Percentiles rank a stretch among this genome's conserved stretches.
Conservation (phyloP, 2,329 filamentous ascomycete genomes). For the Fusarium tjaetaba region DNA sequence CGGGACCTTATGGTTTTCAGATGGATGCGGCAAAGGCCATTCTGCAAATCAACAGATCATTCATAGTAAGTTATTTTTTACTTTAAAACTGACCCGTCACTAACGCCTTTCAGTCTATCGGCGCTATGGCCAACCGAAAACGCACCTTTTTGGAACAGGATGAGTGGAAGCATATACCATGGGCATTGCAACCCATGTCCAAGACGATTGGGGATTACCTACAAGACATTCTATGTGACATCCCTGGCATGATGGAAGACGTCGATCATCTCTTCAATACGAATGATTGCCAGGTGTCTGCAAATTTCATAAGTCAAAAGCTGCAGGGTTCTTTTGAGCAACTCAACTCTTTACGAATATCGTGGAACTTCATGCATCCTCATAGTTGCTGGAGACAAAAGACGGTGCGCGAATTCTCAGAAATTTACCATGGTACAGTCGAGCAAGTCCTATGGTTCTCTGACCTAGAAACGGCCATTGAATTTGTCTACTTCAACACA, state of each 20-base stretch:
- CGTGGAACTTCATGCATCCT: neutral
- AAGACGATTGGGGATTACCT: neutral
- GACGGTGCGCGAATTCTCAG: rapidly evolving
- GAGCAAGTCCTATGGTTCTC: neutral
- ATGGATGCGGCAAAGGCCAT: neutral
- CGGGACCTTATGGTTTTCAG: neutral
- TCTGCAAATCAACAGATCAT: neutral
- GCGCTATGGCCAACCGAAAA: neutral
- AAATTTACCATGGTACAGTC: neutral
- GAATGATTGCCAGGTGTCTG: rapidly evolving
- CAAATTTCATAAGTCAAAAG: neutral
- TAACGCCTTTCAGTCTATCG: neutral
- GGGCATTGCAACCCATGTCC: neutral
- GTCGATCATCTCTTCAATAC: neutral
- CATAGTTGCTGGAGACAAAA: neutral
- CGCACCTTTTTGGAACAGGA: neutral
- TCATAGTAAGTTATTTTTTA: neutral
- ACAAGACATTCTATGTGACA: neutral
- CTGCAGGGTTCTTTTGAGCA: neutral
- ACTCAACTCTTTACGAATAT: neutral
- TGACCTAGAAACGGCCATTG: neutral
- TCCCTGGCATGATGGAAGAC: neutral
- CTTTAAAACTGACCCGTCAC: rapidly evolving
- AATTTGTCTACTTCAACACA: neutral
- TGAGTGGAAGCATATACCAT: neutral